These are phyloP conservation scores for Jaenimonas drosophilae DNA, from an alignment of 208 protist genomes.

Conservation along the genomic window DNA sequence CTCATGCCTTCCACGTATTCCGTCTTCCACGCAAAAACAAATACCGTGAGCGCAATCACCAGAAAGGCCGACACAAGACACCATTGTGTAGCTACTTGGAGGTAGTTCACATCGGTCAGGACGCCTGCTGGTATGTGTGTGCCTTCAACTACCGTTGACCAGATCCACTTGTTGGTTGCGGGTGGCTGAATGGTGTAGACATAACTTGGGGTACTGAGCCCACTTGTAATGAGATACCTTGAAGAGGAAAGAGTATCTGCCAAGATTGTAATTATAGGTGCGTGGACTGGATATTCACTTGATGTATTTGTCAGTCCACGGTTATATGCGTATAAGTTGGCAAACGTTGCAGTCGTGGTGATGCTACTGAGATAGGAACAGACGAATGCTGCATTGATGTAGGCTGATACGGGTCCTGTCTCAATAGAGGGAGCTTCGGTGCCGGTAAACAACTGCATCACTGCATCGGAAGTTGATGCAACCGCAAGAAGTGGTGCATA, in stretches of 20 bases:
- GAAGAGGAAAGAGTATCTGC: neutral
- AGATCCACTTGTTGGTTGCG: neutral
- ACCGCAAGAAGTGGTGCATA: neutral
- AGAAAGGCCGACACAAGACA: neutral
- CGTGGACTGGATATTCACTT: neutral
- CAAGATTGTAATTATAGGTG: neutral
- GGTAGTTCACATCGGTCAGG: neutral
- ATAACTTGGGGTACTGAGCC: neutral
- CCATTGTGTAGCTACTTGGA: neutral
- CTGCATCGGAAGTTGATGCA: neutral
- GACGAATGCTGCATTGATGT: neutral
- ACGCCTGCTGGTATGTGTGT: neutral
- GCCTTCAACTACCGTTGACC: neutral
- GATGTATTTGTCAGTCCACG: neutral
- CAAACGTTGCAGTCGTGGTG: neutral
- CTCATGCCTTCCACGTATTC: no score
- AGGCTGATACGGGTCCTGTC: neutral
- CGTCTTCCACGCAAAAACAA: no score
- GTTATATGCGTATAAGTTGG: conserved; percentile 2
- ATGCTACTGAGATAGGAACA: neutral
- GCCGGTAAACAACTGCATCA: neutral
- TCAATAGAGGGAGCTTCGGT: neutral
- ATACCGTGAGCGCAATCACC: no score
- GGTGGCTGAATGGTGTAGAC: neutral
- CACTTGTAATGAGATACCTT: neutral